A percentile compares a stretch with the other conserved stretches of the same genome.
phyloP scores from a whole-genome alignment of 2,329 filamentous ascomycete genomes.

The Penicillium sp. region DNA sequence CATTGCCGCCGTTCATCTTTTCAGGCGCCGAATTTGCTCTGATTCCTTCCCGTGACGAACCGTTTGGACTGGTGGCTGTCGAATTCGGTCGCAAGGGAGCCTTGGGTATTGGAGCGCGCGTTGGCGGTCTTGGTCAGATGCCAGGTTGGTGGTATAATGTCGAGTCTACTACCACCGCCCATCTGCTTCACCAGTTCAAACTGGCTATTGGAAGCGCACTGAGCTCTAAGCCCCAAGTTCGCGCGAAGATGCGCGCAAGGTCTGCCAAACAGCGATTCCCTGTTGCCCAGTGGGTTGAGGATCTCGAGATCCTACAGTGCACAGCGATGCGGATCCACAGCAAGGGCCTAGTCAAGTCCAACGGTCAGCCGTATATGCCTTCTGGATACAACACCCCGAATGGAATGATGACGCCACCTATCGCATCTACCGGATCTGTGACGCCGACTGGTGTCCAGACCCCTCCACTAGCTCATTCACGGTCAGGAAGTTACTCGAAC shows the following conservation, averaged over 20 bases:
- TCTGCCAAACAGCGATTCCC: conserved; percentile 70
- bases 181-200: conserved; percentile 69
- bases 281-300: conserved; percentile 69
- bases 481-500: conserved; percentile 35
- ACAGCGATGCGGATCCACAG: conserved; percentile 64
- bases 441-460: conserved; percentile 48
- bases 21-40: conserved; percentile 70
- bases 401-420: conserved; percentile 40
- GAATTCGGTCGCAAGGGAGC: conserved; percentile 72
- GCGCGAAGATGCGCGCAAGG: conserved; percentile 67
- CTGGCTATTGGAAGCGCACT: conserved; percentile 66
- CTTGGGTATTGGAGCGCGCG: conserved; percentile 68
- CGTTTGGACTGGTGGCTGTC: conserved; percentile 71
- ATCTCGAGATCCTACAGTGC: conserved; percentile 65
- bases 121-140: conserved; percentile 72
- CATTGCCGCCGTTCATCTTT: conserved; percentile 70
- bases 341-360: conserved; percentile 45
- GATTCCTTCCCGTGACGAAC: conserved; percentile 71
- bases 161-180: conserved; percentile 66
- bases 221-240: conserved; percentile 59
- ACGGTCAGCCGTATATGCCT: conserved; percentile 39
- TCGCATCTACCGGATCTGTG: conserved; percentile 47
- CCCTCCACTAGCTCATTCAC: conserved; percentile 38
- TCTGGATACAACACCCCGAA: conserved; percentile 51
- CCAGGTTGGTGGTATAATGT: conserved; percentile 74